Evolutionary conservation across 257 asterid species (phyloP).

Genomic region (Knoxia roxburghii): DNA sequence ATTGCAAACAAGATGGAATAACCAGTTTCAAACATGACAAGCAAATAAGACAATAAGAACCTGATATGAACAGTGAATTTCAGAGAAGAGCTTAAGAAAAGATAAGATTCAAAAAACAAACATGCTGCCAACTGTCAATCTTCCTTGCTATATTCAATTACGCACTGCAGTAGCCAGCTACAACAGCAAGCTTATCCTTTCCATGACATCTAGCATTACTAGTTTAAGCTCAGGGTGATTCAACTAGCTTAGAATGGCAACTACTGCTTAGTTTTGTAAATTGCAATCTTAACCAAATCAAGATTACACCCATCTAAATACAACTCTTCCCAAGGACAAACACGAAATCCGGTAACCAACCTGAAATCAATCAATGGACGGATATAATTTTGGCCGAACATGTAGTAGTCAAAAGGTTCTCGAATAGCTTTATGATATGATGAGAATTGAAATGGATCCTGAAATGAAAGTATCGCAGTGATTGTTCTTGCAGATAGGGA

Average conservation of each 20-base stretch:
- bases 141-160: background rate
- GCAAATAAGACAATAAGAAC: too few relatives aligned
- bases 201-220: background rate
- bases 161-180: background rate
- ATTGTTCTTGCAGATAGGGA: background rate
- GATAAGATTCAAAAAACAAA: background rate
- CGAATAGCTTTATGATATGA: conserved; percentile 78
- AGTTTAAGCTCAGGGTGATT: conserved; percentile 1
- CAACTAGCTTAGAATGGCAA: background rate
- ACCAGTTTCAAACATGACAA: background rate
- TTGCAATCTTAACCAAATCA: conserved; percentile 1
- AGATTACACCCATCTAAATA: background rate
- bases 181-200: background rate
- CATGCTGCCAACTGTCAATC: background rate
- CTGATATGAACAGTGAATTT: background rate
- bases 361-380: conserved; percentile 72
- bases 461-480: conserved; percentile 23
- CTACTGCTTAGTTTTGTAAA: background rate
- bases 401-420: conserved; percentile 85
- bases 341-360: conserved; percentile 30
- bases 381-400: conserved; percentile 71
- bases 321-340: background rate
- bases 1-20: background rate
- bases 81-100: background rate
- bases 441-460: conserved; percentile 75